phyloP scores from a whole-genome alignment of 306 rosid species.

The Quercus ilex region DNA sequence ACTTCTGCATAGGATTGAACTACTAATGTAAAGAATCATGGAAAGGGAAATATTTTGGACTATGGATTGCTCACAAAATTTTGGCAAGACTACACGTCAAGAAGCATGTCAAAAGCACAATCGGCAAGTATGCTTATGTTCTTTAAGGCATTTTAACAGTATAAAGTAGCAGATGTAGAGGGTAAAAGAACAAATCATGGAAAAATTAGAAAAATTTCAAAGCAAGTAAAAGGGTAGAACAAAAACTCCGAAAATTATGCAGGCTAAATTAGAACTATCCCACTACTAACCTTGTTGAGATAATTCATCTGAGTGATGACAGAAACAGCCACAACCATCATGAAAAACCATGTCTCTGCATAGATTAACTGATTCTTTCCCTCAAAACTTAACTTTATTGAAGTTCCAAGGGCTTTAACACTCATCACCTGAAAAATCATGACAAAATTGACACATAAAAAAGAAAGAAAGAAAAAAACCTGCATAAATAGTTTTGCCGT shows the following conservation, averaged over 20 bases:
- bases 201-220: background rate
- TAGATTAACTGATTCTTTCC: conserved; percentile 75
- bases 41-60: background rate
- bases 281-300: conserved; percentile 71
- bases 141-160: background rate
- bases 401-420: conserved; percentile 91
- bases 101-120: background rate
- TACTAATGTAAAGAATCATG: background rate
- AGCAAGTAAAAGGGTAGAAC: background rate
- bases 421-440: conserved; percentile 77
- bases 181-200: background rate
- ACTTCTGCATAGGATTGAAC: no score
- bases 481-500: background rate
- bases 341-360: conserved; percentile 77
- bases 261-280: background rate
- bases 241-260: background rate
- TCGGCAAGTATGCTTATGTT: background rate
- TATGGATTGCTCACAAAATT: background rate
- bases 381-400: conserved; percentile 80
- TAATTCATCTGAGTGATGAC: conserved; percentile 80
- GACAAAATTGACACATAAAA: background rate
- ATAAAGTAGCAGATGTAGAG: background rate
- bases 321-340: conserved; percentile 68
- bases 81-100: background rate
- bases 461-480: background rate